Evolutionary conservation across 1,139 yeast species (phyloP).

Genomic region (Kodamaea sp.): DNA sequence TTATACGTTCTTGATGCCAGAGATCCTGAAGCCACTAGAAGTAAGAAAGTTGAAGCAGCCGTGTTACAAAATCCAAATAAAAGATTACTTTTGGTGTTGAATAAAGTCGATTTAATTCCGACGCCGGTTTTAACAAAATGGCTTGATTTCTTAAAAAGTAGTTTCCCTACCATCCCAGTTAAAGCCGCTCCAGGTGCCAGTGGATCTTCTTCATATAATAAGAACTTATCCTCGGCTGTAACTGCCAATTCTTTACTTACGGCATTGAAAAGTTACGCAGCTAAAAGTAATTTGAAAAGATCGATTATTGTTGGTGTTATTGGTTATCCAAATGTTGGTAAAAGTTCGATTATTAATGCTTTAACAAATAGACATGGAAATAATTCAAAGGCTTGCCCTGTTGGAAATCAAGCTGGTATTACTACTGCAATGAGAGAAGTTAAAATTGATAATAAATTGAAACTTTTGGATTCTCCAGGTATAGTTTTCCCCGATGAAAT

Average conservation of each 20-base stretch:
- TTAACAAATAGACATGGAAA: constrained; percentile 78
- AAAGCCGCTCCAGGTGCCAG: constrained; percentile 57
- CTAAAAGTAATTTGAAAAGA: constrained; percentile 79
- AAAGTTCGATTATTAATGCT: constrained; percentile 90
- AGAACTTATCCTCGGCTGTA: constrained; percentile 65
- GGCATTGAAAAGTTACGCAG: constrained; percentile 82
- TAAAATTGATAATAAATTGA: constrained; percentile 84
- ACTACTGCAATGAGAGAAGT: constrained; percentile 90
- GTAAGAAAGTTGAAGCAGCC: constrained; percentile 86
- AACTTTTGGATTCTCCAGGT: constrained; percentile 93
- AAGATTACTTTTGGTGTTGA: constrained; percentile 77
- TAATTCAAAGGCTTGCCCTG: constrained; percentile 77
- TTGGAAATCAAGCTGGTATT: constrained; percentile 97
- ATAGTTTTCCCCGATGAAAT: constrained; percentile 86
- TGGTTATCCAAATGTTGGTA: constrained; percentile 92
- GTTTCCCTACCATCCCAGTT: constrained; percentile 90
- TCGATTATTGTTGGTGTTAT: constrained; percentile 94
- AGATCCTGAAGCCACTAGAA: constrained; percentile 94
- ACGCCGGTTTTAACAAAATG: constrained; percentile 78
- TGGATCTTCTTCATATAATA: constrained; percentile 67
- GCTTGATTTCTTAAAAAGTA: constrained; percentile 73
- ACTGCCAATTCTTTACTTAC: constrained; percentile 75
- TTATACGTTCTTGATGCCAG: constrained; percentile 94
- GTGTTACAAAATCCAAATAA: constrained; percentile 75
- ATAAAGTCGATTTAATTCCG: constrained; percentile 92